Conservation (phyloP, 345 rosid species). For the Microthlaspi erraticum region DNA sequence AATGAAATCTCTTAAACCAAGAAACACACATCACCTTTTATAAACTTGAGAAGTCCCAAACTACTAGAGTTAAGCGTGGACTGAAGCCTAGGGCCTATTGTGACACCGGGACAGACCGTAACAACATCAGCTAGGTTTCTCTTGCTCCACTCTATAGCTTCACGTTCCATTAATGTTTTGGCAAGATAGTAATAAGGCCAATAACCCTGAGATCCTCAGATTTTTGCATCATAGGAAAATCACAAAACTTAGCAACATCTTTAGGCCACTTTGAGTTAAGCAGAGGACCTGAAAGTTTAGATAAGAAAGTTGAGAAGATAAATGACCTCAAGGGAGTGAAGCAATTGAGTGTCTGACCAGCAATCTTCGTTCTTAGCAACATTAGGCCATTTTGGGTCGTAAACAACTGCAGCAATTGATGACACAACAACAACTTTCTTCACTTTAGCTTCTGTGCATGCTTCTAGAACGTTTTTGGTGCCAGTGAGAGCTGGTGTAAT, state of each 20-base stretch:
- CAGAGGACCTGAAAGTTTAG: no score
- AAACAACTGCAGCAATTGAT: slow-evolving; percentile 49
- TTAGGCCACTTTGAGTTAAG: no score
- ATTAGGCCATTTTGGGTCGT: slow-evolving; percentile 51
- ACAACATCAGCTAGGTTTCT: slow-evolving; percentile 45
- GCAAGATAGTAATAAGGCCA: slow-evolving; percentile 44
- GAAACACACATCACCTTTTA: slow-evolving; percentile 50
- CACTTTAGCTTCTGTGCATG: slow-evolving; percentile 53
- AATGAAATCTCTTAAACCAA: background rate
- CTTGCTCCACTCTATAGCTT: slow-evolving; percentile 55
- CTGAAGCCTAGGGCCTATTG: slow-evolving; percentile 67
- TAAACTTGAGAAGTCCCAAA: slow-evolving; percentile 41
- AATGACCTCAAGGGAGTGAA: slow-evolving; percentile 47
- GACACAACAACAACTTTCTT: slow-evolving; percentile 59
- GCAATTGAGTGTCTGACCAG: slow-evolving; percentile 51
- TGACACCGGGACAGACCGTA: slow-evolving; percentile 56
- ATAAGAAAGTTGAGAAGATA: background rate
- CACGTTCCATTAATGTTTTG: slow-evolving; percentile 55
- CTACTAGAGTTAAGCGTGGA: slow-evolving; percentile 57
- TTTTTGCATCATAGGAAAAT: slow-evolving; percentile 9
- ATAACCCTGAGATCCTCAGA: slow-evolving; percentile 35
- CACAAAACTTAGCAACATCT: background rate
- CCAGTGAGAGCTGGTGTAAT: slow-evolving; percentile 53
- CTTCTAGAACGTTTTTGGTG: slow-evolving; percentile 53
- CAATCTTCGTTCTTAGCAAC: slow-evolving; percentile 47